Evolutionary conservation across 371 early-diverging fungal genomes (phyloP).

Genomic region (Mucor indicus): DNA sequence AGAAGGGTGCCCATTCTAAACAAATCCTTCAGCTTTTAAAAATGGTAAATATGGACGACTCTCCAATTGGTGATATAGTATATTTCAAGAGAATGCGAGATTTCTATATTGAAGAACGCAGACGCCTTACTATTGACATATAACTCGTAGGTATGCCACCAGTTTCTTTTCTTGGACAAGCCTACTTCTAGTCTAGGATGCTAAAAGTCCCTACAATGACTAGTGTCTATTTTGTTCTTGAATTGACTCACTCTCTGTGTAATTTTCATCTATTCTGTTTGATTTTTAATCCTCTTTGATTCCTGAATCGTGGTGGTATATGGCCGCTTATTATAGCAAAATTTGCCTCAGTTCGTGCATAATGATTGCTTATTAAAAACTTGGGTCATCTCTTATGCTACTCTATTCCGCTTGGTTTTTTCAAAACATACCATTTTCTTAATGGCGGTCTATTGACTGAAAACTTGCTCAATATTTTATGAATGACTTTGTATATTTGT

Average conservation of each 20-base stretch:
- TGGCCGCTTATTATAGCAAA: constrained; percentile 57
- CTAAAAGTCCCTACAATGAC: constrained; percentile 62
- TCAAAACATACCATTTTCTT: constrained; percentile 46
- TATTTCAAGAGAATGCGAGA: constrained; percentile 32
- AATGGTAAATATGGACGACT: constrained; percentile 49
- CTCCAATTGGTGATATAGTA: constrained; percentile 45
- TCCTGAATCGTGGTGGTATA: constrained; percentile 66
- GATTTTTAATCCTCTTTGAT: constrained; percentile 58
- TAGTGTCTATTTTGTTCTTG: constrained; percentile 58
- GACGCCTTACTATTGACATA: constrained; percentile 59
- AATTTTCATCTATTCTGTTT: constrained; percentile 53
- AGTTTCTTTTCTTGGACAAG: constrained; percentile 74
- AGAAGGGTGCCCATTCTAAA: constrained; percentile 57
- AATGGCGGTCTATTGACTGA: constrained; percentile 57
- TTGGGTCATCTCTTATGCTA: constrained; percentile 24
- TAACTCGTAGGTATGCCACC: constrained; percentile 74
- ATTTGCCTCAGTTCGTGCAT: constrained; percentile 46
- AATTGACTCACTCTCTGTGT: constrained; percentile 54
- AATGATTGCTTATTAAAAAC: constrained; percentile 56
- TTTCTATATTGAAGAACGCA: constrained; percentile 58
- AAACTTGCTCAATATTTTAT: constrained; percentile 53
- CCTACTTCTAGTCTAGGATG: constrained; percentile 73
- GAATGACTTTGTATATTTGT: constrained; percentile 47
- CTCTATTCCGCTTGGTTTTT: constrained; percentile 42
- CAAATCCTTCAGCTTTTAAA: constrained; percentile 55